These are phyloP conservation scores for Exidia glandulosa DNA, from an alignment of 768 basidiomycete genomes.

Conservation along the genomic window DNA sequence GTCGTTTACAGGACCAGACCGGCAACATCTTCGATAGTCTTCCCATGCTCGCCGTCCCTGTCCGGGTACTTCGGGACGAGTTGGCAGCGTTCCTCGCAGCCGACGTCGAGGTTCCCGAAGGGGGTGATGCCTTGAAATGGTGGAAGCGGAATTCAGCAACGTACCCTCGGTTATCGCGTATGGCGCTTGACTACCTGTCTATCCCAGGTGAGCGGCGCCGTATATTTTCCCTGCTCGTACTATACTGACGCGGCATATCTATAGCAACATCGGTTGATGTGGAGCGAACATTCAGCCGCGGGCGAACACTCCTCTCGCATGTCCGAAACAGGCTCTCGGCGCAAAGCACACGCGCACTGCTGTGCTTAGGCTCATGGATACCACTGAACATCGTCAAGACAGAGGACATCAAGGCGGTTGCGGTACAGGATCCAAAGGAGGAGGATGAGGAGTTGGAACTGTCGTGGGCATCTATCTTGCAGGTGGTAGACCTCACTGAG, in stretches of 20 bases:
- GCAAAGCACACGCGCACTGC: slow-evolving; percentile 14
- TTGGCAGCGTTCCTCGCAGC: slow-evolving; percentile 17
- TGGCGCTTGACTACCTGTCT: slow-evolving; percentile 3
- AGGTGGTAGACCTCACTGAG: too few relatives aligned
- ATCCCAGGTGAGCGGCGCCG: slow-evolving; percentile 14
- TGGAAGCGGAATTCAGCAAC: slow-evolving; percentile 11
- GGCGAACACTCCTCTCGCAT: slow-evolving; percentile 16
- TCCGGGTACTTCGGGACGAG: slow-evolving; percentile 11
- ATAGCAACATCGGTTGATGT: slow-evolving; percentile 20
- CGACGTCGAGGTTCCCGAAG: slow-evolving; percentile 11
- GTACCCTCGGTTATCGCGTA: slow-evolving; percentile 14
- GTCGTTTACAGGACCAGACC: neutral
- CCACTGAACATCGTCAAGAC: slow-evolving; percentile 16
- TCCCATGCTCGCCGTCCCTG: slow-evolving; percentile 10
- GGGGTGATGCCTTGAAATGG: slow-evolving; percentile 16
- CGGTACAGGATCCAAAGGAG: neutral
- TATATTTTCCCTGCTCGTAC: neutral
- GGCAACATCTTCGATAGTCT: slow-evolving; percentile 24
- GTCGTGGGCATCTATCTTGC: too few relatives aligned
- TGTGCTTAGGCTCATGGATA: slow-evolving; percentile 27
- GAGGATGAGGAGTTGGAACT: too few relatives aligned
- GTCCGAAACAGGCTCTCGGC: slow-evolving; percentile 16
- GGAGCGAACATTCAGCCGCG: slow-evolving; percentile 18
- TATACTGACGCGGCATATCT: neutral
- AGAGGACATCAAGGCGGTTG: slow-evolving; percentile 12